Conservation (phyloP, 768 basidiomycete genomes). For the Mycena kentingensis region DNA sequence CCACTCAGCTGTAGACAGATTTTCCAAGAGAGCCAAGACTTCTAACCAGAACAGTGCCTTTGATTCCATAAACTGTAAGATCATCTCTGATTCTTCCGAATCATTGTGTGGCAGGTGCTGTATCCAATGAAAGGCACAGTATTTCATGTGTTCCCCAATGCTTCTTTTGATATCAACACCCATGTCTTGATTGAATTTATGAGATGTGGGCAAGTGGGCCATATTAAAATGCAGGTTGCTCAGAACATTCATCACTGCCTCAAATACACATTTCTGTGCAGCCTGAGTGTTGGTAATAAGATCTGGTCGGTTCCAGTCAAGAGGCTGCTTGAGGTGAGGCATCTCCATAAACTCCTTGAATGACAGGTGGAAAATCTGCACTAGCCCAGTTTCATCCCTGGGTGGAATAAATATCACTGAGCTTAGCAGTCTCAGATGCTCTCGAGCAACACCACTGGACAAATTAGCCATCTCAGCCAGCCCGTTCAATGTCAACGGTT, state of each 20-base stretch:
- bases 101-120: not conserved
- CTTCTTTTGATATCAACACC: not conserved
- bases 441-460: not conserved
- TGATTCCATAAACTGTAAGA: not conserved
- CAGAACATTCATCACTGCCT: not conserved
- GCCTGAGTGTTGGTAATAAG: not conserved
- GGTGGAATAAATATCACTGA: constrained; percentile 2
- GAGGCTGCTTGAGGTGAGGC: not conserved
- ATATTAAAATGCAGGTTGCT: constrained; percentile 7
- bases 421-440: not conserved
- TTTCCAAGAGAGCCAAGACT: not conserved
- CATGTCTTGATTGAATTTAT: constrained; percentile 3
- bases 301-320: not conserved
- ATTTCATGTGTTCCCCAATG: not conserved
- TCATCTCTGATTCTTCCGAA: not conserved
- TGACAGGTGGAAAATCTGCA: not conserved
- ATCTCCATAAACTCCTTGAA: constrained; percentile 4
- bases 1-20: not conserved
- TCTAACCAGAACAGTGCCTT: constrained; percentile 11
- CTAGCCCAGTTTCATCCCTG: not conserved
- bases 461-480: not conserved
- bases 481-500: not conserved
- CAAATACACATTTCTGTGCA: not conserved
- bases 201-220: constrained; percentile 6
- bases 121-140: not conserved